Percentiles rank a stretch among this genome's conserved stretches.
phyloP scores from a whole-genome alignment of 129 eudicot species.

The Tanacetum coccineum region DNA sequence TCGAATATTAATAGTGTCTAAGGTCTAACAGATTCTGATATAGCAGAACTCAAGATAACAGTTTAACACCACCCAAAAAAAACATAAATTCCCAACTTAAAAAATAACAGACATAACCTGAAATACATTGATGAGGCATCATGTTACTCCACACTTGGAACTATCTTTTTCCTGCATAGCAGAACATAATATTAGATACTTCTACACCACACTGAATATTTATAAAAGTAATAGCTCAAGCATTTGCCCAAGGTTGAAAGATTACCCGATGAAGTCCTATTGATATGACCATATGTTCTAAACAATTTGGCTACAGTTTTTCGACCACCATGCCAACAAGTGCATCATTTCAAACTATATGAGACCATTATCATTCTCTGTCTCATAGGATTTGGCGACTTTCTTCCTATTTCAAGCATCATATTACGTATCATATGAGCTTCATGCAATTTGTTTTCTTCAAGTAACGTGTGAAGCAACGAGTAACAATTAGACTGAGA shows the following conservation, averaged over 20 bases:
- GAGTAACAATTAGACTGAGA: slow-evolving; percentile 32
- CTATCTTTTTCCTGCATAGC: slow-evolving; percentile 3
- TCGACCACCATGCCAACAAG: too few species aligned
- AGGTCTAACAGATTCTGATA: neutral
- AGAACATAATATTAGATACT: slow-evolving; percentile 10
- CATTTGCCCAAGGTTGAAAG: too few species aligned
- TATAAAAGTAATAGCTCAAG: too few species aligned
- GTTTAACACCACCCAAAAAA: too few species aligned
- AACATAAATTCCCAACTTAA: neutral
- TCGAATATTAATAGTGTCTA: neutral
- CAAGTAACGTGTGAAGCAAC: slow-evolving; percentile 39
- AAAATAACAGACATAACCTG: slow-evolving; percentile 18
- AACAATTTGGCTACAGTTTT: neutral
- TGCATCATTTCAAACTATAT: slow-evolving; percentile 7
- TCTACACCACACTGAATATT: neutral
- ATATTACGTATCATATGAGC: slow-evolving; percentile 36
- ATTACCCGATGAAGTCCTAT: too few species aligned
- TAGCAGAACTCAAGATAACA: neutral
- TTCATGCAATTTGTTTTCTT: slow-evolving; percentile 43
- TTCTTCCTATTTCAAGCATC: slow-evolving; percentile 29
- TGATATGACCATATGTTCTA: neutral
- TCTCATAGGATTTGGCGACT: slow-evolving; percentile 22
- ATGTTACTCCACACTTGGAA: neutral
- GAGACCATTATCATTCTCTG: slow-evolving; percentile 24
- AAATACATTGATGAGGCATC: slow-evolving; percentile 9